Base-by-base conservation (phyloP, 164 flowering plant species). In the Aristolochia fimbriata region DNA sequence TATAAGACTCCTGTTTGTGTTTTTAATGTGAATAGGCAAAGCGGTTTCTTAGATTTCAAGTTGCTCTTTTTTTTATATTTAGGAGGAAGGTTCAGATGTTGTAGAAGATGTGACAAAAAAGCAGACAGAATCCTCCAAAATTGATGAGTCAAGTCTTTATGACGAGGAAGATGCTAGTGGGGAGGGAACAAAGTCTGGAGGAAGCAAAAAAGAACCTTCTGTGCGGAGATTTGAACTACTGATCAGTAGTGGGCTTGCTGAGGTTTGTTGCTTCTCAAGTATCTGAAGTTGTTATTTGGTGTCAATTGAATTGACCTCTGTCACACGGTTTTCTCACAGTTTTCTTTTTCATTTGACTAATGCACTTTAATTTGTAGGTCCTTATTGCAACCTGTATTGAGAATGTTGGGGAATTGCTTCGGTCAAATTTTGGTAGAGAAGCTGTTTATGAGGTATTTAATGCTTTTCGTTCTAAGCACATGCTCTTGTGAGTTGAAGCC, bases 201-300 rank as follows among this genome's bases (percentile, higher is more conserved):
- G 86, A 68, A 90, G 97, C 16, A 88, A 88, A 73, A 94, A 94
- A 69, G 95, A 90, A 76, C 84, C 97, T 27, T 71, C 69, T 20
- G 45, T 81, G 22, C 74, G 97, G 69, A 86, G 97, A 76, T 79
- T 69, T 46, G 96, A 91, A 68, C 74, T 94, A 69, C 69, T 94
- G 64, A 66, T 94, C 50, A 55, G 81, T 45, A 91, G 95, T 64
- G 95, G 97, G 58, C 93, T 94, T 62, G 97, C 91, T 51, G 91
- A 94, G 99, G 99, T 93, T 66, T 61, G 77, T 74, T 57, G 19
- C 49, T 57, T 46, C 22, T 56, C 8, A 15, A 17, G 19, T 17
- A n/a, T n/a, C n/a, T n/a, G n/a, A n/a, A n/a, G n/a, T n/a, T n/a
- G n/a, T n/a, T n/a, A n/a, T n/a, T n/a, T n/a, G n/a, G n/a, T n/a